A percentile compares a stretch with the other conserved stretches of the same genome.
phyloP scores from a whole-genome alignment of 176 grass and related monocot species.

The Stipa capillata region DNA sequence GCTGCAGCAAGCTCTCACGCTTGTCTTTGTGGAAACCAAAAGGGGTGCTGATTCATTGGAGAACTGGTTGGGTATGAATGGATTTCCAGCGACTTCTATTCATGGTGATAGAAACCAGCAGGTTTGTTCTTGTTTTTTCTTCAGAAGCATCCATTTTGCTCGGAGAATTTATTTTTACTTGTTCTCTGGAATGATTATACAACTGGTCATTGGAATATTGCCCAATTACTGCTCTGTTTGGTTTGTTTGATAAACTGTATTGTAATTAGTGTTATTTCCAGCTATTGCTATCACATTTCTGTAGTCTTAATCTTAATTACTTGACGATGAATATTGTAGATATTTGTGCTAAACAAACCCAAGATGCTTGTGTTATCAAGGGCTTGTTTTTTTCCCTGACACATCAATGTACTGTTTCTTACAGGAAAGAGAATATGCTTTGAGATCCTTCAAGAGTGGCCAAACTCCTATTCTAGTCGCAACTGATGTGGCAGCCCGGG shows the following conservation, averaged over 20 bases:
- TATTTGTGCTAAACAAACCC: neutral
- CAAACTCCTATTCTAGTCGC: slow-evolving; percentile 85
- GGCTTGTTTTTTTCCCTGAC: neutral
- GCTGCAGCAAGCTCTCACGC: slow-evolving; percentile 69
- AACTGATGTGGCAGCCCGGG: slow-evolving; percentile 91
- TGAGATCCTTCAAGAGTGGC: slow-evolving; percentile 87
- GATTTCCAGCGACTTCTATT: slow-evolving; percentile 98
- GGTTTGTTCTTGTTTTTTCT: slow-evolving; percentile 36
- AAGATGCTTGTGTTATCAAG: neutral
- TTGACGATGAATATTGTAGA: neutral
- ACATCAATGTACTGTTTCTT: neutral
- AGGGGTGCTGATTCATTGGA: slow-evolving; percentile 93
- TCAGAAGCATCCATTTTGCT: neutral
- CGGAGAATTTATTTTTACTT: neutral
- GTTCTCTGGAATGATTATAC: neutral
- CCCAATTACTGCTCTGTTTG: neutral
- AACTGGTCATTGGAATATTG: neutral
- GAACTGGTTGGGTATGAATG: slow-evolving; percentile 85
- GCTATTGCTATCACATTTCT: neutral
- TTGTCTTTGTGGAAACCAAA: slow-evolving; percentile 99
- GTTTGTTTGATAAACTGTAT: neutral
- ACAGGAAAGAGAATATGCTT: slow-evolving; percentile 85
- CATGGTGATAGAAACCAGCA: slow-evolving; percentile 98
- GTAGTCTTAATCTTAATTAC: neutral
- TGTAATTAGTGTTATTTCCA: neutral